Conservation (phyloP, 495 filamentous ascomycete species). For the Opeltia flavorubescens region DNA sequence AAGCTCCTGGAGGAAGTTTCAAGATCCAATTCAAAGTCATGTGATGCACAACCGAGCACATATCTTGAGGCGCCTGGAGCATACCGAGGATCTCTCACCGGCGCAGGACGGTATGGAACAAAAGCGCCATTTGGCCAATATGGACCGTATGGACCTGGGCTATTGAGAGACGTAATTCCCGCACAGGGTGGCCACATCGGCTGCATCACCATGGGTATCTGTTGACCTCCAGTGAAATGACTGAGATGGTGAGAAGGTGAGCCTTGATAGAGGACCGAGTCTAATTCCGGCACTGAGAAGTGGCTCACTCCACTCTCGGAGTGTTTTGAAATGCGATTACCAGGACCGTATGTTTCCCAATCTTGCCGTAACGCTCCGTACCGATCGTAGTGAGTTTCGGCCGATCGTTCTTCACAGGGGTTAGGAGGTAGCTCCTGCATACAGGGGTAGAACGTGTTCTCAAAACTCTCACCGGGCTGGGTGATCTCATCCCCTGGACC, state of each 20-base stretch:
- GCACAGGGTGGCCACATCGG: constrained; percentile 55
- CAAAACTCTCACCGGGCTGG: background rate
- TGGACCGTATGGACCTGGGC: constrained; percentile 55
- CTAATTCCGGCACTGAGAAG: constrained; percentile 24
- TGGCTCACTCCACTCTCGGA: constrained; percentile 11
- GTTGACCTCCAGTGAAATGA: constrained; percentile 32
- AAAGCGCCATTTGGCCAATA: constrained; percentile 69
- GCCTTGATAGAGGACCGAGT: constrained; percentile 36
- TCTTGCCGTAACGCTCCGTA: too few relatives aligned
- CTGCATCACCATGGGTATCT: constrained; percentile 54
- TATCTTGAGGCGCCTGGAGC: constrained; percentile 10
- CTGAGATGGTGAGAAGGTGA: constrained; percentile 27
- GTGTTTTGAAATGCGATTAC: constrained; percentile 22
- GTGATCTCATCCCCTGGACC: background rate
- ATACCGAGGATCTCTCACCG: constrained; percentile 46
- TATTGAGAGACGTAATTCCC: constrained; percentile 61
- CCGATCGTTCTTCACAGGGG: too few relatives aligned
- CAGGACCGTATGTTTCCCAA: background rate
- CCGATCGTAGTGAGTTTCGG: too few relatives aligned
- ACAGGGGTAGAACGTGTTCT: too few relatives aligned
- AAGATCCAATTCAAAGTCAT: background rate
- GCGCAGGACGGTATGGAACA: constrained; percentile 59
- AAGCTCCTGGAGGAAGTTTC: background rate
- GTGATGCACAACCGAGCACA: background rate
- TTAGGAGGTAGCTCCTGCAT: too few relatives aligned